These are phyloP conservation scores for Microcos paniculata DNA, from an alignment of 345 rosid species.

Conservation along the genomic window DNA sequence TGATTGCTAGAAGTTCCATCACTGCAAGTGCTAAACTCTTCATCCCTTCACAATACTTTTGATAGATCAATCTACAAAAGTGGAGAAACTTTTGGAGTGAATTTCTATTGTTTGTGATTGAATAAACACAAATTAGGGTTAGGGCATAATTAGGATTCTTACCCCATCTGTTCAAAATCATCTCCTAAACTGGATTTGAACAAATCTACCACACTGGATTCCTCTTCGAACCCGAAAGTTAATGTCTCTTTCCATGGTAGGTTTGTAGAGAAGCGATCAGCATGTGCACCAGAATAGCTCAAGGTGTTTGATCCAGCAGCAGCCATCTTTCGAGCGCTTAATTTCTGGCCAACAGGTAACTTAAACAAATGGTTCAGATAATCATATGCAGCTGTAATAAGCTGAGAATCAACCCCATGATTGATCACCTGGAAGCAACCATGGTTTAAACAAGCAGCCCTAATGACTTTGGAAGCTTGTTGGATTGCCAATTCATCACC, in stretches of 20 bases:
- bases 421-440: conserved; percentile 70
- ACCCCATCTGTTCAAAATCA: conserved; percentile 49
- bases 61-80: conserved; percentile 40
- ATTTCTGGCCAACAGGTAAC: conserved; percentile 30
- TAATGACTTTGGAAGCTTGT: conserved; percentile 29
- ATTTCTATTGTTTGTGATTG: neutral
- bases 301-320: conserved; percentile 18
- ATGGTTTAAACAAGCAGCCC: conserved; percentile 51
- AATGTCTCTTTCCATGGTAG: conserved; percentile 76
- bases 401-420: conserved; percentile 46
- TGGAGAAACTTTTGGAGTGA: neutral
- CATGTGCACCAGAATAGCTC: conserved; percentile 49
- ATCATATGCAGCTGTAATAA: conserved; percentile 35
- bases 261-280: conserved; percentile 48
- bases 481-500: conserved; percentile 37
- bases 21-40: conserved; percentile 32
- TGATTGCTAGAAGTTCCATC: conserved; percentile 49
- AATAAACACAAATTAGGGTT: conserved; percentile 12
- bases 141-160: neutral
- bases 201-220: conserved; percentile 34
- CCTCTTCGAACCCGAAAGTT: conserved; percentile 27
- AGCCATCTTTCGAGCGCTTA: conserved; percentile 22
- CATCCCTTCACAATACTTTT: conserved; percentile 53
- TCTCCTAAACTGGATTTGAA: conserved; percentile 43
- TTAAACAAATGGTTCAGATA: conserved; percentile 36